phyloP scores from a whole-genome alignment of 2,329 filamentous ascomycete species.

The Cladophialophora exuberans region DNA sequence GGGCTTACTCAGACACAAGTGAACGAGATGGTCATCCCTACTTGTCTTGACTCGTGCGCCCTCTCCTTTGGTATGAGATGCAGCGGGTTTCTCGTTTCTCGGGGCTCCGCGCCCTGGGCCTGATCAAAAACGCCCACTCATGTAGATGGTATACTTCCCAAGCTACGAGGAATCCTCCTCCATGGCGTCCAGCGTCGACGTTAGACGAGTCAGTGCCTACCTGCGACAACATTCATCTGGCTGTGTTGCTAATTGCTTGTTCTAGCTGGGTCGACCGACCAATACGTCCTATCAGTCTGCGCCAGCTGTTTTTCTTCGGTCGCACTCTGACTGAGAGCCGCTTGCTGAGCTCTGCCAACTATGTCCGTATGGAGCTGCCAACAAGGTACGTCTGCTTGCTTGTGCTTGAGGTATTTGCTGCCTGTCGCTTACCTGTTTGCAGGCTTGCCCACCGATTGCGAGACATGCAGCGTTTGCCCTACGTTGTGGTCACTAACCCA shows the following conservation, averaged over 20 bases:
- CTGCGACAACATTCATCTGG: conserved; percentile 20
- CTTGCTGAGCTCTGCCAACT: conserved; percentile 92
- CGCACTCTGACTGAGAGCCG: conserved; percentile 87
- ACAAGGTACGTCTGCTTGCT: conserved; percentile 64
- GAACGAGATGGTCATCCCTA: conserved; percentile 12
- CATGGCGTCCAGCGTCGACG: conserved; percentile 62
- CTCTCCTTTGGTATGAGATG: conserved; percentile 29
- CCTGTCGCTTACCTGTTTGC: conserved; percentile 10
- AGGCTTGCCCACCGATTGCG: conserved; percentile 92
- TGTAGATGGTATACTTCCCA: conserved; percentile 24
- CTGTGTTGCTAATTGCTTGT: conserved; percentile 12
- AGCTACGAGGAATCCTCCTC: conserved; percentile 46
- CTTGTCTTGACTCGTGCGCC: conserved; percentile 5
- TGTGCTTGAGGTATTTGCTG: not conserved
- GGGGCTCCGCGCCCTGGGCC: conserved; percentile 15
- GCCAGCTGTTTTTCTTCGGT: conserved; percentile 96
- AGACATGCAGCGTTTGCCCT: conserved; percentile 95
- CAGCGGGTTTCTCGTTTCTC: conserved; percentile 19
- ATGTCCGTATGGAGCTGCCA: conserved; percentile 92
- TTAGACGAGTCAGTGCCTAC: conserved; percentile 59
- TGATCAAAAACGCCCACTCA: not conserved
- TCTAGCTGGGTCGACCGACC: conserved; percentile 88
- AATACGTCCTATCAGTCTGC: conserved; percentile 90
- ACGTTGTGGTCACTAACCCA: conserved; percentile 91
- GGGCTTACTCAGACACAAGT: conserved; percentile 7